Evolutionary conservation across 768 basidiomycete genomes (phyloP), one percentile per base, ranked within the genome.

Genomic region (Mycena vulgaris): DNA sequence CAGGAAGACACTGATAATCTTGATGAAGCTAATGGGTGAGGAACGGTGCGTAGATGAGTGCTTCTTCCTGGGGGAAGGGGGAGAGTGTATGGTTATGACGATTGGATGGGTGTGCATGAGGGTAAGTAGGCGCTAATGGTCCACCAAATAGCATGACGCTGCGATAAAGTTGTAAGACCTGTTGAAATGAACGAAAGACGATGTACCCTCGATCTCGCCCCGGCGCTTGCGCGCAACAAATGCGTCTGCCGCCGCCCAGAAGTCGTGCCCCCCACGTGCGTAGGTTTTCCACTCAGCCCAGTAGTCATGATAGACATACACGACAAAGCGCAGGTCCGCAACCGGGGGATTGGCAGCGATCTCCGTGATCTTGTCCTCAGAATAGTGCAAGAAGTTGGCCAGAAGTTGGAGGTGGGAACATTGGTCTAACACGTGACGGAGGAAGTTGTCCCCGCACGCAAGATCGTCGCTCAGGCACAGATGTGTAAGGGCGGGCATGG

Each of bases 201-300:
- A 21, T 21, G 4, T n/a, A 45, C 42, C 42, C 5, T 6, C 4
- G 42, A n/a, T n/a, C 42, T 45, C 53, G 47, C 59, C 52, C 11
- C 53, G 47, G 2, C 59, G 69, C 47, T 66, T 66, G 3, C 60
- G 58, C 14, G 25, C 60, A 10, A 71, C 19, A n/a, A 71, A 66
- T 23, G 27, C 52, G 8, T 71, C 69, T 4, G 64, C 63, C 2
- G 59, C 60, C 7, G 51, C 59, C 69, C 69, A 71, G 23, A 66
- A 71, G 19, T 60, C 66, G 16, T 8, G 21, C 3, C 60, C 53
- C 2, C 63, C 55, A 10, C 42, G 42, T 2, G 60, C 58, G 5
- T 52, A 63, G 23, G 56, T 13, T 17, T 66, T 63, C 58, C 42
- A 45, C 5, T 45, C 42, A n/a, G 21, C 16, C 53, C 55, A 63